Base-by-base conservation (phyloP, 768 basidiomycete genomes). In the Pleurotus djamor region DNA sequence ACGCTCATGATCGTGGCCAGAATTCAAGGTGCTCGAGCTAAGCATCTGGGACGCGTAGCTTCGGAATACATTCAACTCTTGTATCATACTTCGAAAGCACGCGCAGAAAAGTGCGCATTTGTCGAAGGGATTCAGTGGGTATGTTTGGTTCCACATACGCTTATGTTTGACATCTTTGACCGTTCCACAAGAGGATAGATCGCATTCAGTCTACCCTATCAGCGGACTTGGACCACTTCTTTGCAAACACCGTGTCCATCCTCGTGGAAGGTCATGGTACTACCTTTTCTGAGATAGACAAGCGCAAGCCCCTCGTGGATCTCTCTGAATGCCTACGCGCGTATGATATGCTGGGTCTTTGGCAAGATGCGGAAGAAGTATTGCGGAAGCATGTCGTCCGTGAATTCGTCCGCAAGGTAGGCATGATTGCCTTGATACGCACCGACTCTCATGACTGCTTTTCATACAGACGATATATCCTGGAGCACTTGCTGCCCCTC, bases 21-120 rank as follows among this genome's bases (percentile, higher is more conserved):
- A 67, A 72, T 78, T 41, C 83, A 79, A 62, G 83, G 82, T 7
- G 86, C 84, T 68, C 80, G 86, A 48, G 87, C 89, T 35, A 92
- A 94, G 69, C 91, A 94, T 68, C 79, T 96, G 12, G 80, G 83
- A 9, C 84, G 96, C 52, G 91, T 96, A 33, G 93, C 95, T 12
- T 80, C 86, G 7, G 97, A 98, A 72, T 98, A 96, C 68, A 91
- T 85, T 8, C 96, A 98, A 68, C 80, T 98, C 16, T 79, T 94
- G 28, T 99, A 99, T 70, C 91, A 97, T 64, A 83, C 85, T 28
- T 83, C 85, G 16, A 96, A 97, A 71, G 94, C 96, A 9, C 79
- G 83, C 5, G 74, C 75, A 8, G 91, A 95, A 65, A 82, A 84
- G 1, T 94, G 94, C 62, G 83, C 78, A 1, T 95, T 93, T 63